Conservation (phyloP, 768 basidiomycete genomes). For the Lanmaoa rubissima region DNA sequence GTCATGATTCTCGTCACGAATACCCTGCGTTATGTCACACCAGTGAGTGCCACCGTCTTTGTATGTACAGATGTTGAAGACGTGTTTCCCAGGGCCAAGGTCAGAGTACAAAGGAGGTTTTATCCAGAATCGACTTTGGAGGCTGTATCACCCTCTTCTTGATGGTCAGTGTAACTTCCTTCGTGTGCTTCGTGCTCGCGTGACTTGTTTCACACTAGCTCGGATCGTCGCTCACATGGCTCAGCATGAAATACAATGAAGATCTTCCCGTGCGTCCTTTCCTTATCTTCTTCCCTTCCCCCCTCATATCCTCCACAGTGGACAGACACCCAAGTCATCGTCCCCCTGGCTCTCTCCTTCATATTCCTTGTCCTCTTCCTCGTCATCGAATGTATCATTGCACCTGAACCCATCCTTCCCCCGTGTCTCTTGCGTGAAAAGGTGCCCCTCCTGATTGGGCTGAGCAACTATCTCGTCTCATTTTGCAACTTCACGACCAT, state of each 20-base stretch:
- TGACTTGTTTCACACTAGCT: conserved; percentile 34
- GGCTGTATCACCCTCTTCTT: conserved; percentile 61
- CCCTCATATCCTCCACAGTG: conserved; percentile 40
- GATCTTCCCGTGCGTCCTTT: conserved; percentile 48
- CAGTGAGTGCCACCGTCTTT: conserved; percentile 36
- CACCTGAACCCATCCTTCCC: conserved; percentile 69
- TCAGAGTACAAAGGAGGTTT: conserved; percentile 58
- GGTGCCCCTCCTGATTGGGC: conserved; percentile 70
- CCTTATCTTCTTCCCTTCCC: background rate
- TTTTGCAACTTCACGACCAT: conserved; percentile 73
- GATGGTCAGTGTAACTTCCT: conserved; percentile 39
- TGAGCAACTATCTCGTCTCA: conserved; percentile 71
- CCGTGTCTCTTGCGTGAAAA: conserved; percentile 60
- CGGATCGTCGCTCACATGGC: conserved; percentile 62
- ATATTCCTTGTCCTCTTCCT: conserved; percentile 54
- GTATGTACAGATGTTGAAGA: background rate
- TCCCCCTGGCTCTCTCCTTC: conserved; percentile 42
- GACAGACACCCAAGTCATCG: conserved; percentile 50
- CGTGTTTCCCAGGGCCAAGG: conserved; percentile 52
- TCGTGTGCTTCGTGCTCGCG: background rate
- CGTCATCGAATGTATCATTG: conserved; percentile 55
- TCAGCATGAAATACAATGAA: conserved; percentile 71
- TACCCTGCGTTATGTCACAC: conserved; percentile 61
- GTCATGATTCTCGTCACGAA: conserved; percentile 48
- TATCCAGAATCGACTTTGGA: conserved; percentile 79